Evolutionary conservation across 1,139 yeast species (phyloP), one percentile per base, ranked within the genome.

Genomic region (Candida freyschussii): DNA sequence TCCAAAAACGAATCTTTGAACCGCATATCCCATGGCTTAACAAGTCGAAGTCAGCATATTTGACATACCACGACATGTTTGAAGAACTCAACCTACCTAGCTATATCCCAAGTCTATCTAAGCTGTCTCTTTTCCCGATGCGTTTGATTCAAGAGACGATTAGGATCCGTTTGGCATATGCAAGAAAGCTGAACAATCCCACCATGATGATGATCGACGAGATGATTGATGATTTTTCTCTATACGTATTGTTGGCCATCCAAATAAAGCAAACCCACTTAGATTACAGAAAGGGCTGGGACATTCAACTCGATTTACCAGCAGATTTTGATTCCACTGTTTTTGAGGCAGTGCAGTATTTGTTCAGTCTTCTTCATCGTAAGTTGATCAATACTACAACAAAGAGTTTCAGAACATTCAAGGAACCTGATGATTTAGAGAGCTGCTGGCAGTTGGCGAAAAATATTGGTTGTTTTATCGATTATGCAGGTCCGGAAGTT

Each of bases 191-290:
- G 37, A 77, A 74, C 35, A 84, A 84, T 48, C 96, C 96, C 2
- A 87, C 97, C 0, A 75, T 87, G 75, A 83, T 87, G 89, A 85
- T 89, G 80, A 85, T 91, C 45, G 97, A 91, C 57, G 96, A 89
- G 59, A 83, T 86, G 75, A 74, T 91, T 44, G 91, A 78, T 29
- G 96, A 87, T 56, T 81, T 89, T 53, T 79, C 80, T 44, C 70
- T 80, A 2, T 86, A 86, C 53, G 73, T 89, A 33, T 71, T 76
- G 27, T 66, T 87, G 29, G 93, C 96, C 0, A 67, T 85, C 16
- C 84, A 78, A 42, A 76, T 87, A 27, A 81, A 86, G 53, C 75
- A 74, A 43, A 80, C 78, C 26, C 76, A 82, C 40, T 71, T 83
- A 33, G 69, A 73, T 18, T 86, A 94, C 2, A 81, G 75, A 40